Base-by-base conservation (phyloP, 192 early-diverging fungal species). In the Coemansia sp. region DNA sequence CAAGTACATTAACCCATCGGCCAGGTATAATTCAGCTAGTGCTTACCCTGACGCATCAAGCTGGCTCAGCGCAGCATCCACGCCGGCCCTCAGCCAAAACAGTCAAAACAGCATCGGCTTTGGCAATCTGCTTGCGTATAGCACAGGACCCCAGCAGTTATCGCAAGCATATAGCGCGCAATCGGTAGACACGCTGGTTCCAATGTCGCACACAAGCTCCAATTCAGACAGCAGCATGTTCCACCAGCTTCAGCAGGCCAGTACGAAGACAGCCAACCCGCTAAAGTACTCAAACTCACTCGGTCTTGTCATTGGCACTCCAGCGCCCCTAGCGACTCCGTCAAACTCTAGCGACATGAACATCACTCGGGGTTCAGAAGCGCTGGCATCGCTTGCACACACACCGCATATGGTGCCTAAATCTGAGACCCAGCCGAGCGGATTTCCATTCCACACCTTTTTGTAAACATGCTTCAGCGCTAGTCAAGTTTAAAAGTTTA, bases 281-380 rank as follows among this genome's bases (percentile, higher is more conserved):
- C 12, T n/a, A 43, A 43, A 43, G 41, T 43, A 43, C 41, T 15
- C 41, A 11, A 43, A 43, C 41, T 15, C 41, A 2, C 41, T 43
- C 14, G 41, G 41, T 2, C 41, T 43, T 43, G 41, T 15, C 3
- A 4, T 3, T 3, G 41, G 12, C 15, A 43, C 41, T 11, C 41
- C 41, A 15, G 41, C 15, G 11, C 12, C 41, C 11, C 41, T 43
- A n/a, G 12, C 41, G 12, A 43, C 41, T 5, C 41, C 41, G 12
- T 43, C 41, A n/a, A 43, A 45, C 41, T 45, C 41, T 12, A 45
- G 41, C 41, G 41, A 45, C 41, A 45, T 45, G 41, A n/a, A n/a
- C 15, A 45, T 45, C 4, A n/a, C 15, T n/a, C 14, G 41, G 7
- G 41, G 4, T 12, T 45, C 41, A n/a, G 41, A n/a, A n/a, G 15